These are phyloP conservation scores for Takakia lepidozioides DNA, from an alignment of 225 moss, liverwort and hornwort genomes.

Conservation along the genomic window DNA sequence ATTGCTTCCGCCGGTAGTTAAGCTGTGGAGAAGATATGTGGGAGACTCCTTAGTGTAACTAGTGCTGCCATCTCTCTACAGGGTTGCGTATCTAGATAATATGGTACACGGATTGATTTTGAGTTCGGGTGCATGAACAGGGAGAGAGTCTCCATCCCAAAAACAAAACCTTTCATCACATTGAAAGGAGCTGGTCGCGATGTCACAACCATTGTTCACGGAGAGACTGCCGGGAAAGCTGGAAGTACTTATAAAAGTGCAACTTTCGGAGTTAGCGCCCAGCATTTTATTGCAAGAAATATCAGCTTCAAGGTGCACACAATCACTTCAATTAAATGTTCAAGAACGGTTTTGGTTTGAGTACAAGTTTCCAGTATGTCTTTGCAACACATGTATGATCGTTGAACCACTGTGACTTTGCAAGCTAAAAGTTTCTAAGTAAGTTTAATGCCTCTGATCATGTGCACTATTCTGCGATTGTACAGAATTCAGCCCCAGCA, in stretches of 20 bases:
- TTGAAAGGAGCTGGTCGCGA: conserved; percentile 56
- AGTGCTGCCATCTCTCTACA: too few species aligned
- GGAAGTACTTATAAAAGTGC: conserved; percentile 45
- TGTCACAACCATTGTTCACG: conserved; percentile 29
- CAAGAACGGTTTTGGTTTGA: too few species aligned
- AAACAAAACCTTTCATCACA: conserved; percentile 44
- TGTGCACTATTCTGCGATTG: too few species aligned
- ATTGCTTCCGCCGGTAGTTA: neutral
- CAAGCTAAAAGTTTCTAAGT: too few species aligned
- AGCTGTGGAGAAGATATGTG: neutral
- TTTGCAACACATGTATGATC: too few species aligned
- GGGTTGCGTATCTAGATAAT: too few species aligned
- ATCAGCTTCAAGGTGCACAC: conserved; percentile 44
- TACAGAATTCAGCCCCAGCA: conserved; percentile 36
- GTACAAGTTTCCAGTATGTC: too few species aligned
- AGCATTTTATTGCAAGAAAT: conserved; percentile 41
- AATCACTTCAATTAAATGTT: neutral
- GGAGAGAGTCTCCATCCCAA: conserved; percentile 54
- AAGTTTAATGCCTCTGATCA: too few species aligned
- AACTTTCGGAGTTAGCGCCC: conserved; percentile 44
- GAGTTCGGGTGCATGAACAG: too few species aligned
- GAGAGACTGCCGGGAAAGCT: conserved; percentile 26
- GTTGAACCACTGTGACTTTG: too few species aligned
- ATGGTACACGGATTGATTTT: too few species aligned
- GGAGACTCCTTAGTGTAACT: neutral